Base-by-base conservation (phyloP, 441 rosid genomes). In the Populus trichocarpa region DNA sequence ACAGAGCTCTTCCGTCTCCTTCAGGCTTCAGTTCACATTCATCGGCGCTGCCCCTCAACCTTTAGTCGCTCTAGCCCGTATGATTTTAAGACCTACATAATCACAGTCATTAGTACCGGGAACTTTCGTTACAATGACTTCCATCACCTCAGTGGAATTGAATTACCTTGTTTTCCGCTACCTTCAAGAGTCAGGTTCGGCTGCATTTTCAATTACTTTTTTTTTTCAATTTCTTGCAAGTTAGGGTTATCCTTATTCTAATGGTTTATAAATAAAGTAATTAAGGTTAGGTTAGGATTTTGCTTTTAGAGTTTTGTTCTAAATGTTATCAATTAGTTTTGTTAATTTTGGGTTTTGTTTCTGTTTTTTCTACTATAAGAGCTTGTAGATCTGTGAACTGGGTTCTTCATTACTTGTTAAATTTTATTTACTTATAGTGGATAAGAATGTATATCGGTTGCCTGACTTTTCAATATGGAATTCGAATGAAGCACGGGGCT, bases 121-220 rank as follows among this genome's bases (percentile, higher is more conserved):
- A 72, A 70, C 71, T 61, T 40, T 46, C 46, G 78, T 36, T 18
- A 81, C 78, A 22, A 94, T 93, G 99, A 75, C 93, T 32, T 71
- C 96, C 23, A 86, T 96, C 61, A 93, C 95, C 73, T 93, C 98
- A 74, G 87, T 86, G 59, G 98, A 93, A 72, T 76, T 96, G 88
- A 96, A 96, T 86, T 93, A 84, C 85, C 94, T 96, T 71, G 89
- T 94, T 75, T 96, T 94, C 83, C 98, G 98, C 13, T 96, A 94
- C 82, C 96, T 96, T 86, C 97, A 91, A 74, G 99, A 96, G 78
- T 96, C 99, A 74, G 98, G 99, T 92, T 12, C 32, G 81, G 36
- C 30, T 38, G 42, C 42, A 38, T 38, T 30, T 30, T 30, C 32
- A 30, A 30, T 23, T 23, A 46, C n/a, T 2, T 30, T 30, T 30